These are phyloP conservation scores for Ustulina deusta DNA, from an alignment of 2,329 filamentous ascomycete species.

Conservation along the genomic window DNA sequence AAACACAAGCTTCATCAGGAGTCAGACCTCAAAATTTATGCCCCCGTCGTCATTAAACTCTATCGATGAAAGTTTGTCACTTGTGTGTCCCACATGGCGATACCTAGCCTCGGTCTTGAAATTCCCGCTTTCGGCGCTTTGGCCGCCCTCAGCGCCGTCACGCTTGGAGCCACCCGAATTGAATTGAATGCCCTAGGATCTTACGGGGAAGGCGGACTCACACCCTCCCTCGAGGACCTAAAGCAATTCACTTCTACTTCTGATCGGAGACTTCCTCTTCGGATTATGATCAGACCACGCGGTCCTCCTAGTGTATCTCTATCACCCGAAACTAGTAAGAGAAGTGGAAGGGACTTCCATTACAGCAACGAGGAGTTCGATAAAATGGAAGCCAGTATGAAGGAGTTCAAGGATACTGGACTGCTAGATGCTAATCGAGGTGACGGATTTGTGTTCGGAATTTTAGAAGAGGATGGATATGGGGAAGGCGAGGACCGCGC, in stretches of 20 bases:
- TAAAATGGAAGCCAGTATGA: conserved; percentile 58
- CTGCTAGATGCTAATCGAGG: conserved; percentile 56
- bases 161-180: conserved; percentile 61
- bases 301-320: conserved; percentile 47
- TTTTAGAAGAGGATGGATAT: conserved; percentile 50
- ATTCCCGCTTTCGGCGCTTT: conserved; percentile 65
- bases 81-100: background rate
- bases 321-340: conserved; percentile 38
- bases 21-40: background rate
- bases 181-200: conserved; percentile 67
- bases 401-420: conserved; percentile 53
- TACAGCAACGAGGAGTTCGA: conserved; percentile 60
- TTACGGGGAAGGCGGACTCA: conserved; percentile 64
- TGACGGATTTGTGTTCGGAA: conserved; percentile 70
- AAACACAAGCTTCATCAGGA: no score
- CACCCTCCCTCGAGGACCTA: conserved; percentile 60
- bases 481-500: background rate
- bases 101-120: conserved; percentile 56
- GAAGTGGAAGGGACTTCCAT: conserved; percentile 57
- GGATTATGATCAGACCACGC: conserved; percentile 68
- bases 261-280: conserved; percentile 55
- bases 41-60: background rate
- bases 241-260: conserved; percentile 40
- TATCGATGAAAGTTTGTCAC: background rate
- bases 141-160: conserved; percentile 56